Evolutionary conservation across 2,329 filamentous ascomycete species (phyloP).

Genomic region (Aspergillus calidoustus): DNA sequence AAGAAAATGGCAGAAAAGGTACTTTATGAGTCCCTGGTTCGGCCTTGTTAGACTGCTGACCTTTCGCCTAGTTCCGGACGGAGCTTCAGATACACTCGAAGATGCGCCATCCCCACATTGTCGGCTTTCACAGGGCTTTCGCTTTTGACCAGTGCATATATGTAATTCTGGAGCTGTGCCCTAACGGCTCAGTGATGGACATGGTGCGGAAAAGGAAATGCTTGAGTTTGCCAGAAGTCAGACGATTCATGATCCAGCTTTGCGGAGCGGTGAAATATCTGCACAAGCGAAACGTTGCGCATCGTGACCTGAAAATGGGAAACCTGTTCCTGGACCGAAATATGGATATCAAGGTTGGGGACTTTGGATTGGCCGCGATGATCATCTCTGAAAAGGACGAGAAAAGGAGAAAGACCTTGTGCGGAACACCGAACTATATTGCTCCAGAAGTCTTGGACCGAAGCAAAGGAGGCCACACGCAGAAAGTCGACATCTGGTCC

Average conservation of each 20-base stretch:
- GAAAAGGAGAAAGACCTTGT: constrained; percentile 85
- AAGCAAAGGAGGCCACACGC: constrained; percentile 91
- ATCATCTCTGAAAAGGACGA: constrained; percentile 90
- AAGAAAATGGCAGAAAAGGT: constrained; percentile 59
- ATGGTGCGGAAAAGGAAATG: constrained; percentile 93
- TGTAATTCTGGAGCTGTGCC: constrained; percentile 90
- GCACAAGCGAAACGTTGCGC: constrained; percentile 93
- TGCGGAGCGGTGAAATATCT: constrained; percentile 98
- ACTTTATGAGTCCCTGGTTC: constrained; percentile 5
- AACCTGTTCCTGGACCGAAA: constrained; percentile 93
- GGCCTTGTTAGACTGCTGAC: constrained; percentile 7
- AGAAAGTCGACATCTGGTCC: constrained; percentile 98
- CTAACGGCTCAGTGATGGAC: constrained; percentile 95
- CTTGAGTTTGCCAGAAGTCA: constrained; percentile 89
- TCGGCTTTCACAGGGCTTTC: constrained; percentile 93
- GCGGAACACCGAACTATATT: constrained; percentile 97
- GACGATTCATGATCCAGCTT: constrained; percentile 92
- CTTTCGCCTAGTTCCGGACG: constrained; percentile 62
- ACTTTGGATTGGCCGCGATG: constrained; percentile 92
- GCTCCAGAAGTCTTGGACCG: constrained; percentile 95
- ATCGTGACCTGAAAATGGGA: constrained; percentile 96
- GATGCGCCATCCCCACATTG: constrained; percentile 93
- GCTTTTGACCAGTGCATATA: constrained; percentile 88
- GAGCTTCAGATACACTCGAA: constrained; percentile 99
- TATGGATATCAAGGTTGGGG: constrained; percentile 98